Evolutionary conservation across 1,284 basidiomycete genomes (phyloP).

Genomic region (Ustilago xerochloae): DNA sequence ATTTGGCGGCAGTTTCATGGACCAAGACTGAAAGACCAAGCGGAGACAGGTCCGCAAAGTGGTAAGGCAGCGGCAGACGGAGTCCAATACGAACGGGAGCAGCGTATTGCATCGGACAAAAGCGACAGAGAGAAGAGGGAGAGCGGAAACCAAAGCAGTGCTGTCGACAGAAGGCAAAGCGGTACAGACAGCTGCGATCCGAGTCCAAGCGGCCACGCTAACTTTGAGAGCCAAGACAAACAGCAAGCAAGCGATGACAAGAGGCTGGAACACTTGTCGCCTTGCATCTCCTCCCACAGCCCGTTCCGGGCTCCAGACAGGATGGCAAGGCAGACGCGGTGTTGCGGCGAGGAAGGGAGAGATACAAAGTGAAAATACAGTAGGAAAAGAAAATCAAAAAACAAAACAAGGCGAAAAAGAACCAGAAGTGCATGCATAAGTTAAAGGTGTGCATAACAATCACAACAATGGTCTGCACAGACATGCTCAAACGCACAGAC

Average conservation of each 20-base stretch:
- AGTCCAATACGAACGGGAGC: not conserved
- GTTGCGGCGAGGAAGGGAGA: not conserved
- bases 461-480: conserved; percentile 8
- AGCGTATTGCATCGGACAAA: conserved; percentile 2
- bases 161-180: not conserved
- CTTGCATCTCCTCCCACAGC: no score
- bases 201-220: no score
- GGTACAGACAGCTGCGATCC: not conserved
- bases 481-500: conserved; percentile 15
- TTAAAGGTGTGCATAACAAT: not conserved
- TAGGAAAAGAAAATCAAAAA: conserved; percentile 4
- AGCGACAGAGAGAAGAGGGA: not conserved
- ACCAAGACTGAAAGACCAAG: not conserved
- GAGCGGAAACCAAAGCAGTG: no score
- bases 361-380: not conserved
- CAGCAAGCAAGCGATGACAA: no score
- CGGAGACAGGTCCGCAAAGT: not conserved
- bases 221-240: not conserved
- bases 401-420: conserved; percentile 6
- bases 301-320: not conserved
- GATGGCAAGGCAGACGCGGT: not conserved
- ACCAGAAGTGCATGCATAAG: not conserved
- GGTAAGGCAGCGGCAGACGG: conserved; percentile 1
- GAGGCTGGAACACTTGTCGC: no score
- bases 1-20: no score